These are phyloP conservation scores for Neurospora sp. DNA, from an alignment of 495 filamentous ascomycete genomes.

Conservation along the genomic window DNA sequence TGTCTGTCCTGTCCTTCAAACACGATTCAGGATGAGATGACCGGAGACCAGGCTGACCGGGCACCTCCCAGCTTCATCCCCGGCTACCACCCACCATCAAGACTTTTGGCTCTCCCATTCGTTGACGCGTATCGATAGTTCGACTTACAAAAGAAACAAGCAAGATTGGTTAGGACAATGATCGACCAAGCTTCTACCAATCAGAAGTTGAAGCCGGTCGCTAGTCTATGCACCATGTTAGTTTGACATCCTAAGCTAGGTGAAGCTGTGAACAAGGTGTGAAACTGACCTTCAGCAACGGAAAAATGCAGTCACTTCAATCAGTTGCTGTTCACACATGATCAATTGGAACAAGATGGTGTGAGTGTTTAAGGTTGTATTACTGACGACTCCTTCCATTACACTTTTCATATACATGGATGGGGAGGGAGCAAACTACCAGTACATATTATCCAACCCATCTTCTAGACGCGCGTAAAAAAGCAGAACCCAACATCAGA, in stretches of 20 bases:
- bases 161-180: background rate
- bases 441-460: constrained; percentile 2
- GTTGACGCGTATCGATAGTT: background rate
- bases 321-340: background rate
- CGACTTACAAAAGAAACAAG: background rate
- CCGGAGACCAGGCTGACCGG: background rate
- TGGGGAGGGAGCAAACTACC: constrained; percentile 7
- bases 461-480: background rate
- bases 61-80: background rate
- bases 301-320: background rate
- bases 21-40: background rate
- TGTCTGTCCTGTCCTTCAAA: background rate
- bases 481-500: background rate
- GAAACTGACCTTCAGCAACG: background rate
- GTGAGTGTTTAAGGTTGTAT: background rate
- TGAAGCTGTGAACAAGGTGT: background rate
- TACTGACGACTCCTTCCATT: constrained; percentile 21
- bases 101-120: background rate
- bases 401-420: constrained; percentile 28
- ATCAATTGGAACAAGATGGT: background rate
- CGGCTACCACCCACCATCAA: background rate
- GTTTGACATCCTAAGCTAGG: background rate
- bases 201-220: background rate
- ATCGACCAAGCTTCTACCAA: background rate
- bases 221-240: background rate